Base-by-base conservation (phyloP, 2,329 filamentous ascomycete genomes). In the Penicillium concentricum region DNA sequence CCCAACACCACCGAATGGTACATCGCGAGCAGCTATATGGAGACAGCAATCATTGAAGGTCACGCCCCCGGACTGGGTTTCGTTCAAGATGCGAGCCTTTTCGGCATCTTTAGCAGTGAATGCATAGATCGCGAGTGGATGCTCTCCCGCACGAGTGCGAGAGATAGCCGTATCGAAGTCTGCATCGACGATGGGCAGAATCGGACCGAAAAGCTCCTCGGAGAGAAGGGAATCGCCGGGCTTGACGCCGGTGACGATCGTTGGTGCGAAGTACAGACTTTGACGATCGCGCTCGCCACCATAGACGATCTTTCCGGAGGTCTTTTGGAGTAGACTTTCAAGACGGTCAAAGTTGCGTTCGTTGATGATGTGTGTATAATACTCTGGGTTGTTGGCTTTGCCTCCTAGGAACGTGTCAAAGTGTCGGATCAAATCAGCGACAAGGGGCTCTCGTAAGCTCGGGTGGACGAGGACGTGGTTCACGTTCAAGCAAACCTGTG, bases 1-100 rank as follows among this genome's bases (percentile, higher is more conserved):
- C 28, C 81, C 81, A 20, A 82, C 74, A 34, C 82, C 81, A 43
- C 82, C 81, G 43, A 84, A 75, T 7, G 81, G 80, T 2, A 76
- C 73, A 26, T 71, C 70, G 3, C 74, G 73, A 42, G 78, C 71
- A 35, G 68, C 71, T 46, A 71, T 71, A 58, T 83, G 81, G 41
- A 80, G 68, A 59, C 76, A 73, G 38, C 74, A 71, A 61, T 82
- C 80, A 64, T 83, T 83, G 66, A 82, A 69, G 13, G 79, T 81
- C 51, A 82, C 80, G 18, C 80, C 80, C 7, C 81, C 81, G 5
- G 80, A 82, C 16, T 62, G 64, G n/a, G 73, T 76, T 37, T 63
- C 57, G 50, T 62, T 56, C 39, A 67, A 56, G 41, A 64, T 70
- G 44, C 68, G 66, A 16, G 71, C 61, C 45, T 75, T 73, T 54